A percentile compares a stretch with the other conserved stretches of the same genome.
These are phyloP conservation scores for Aspergillus chevalieri DNA, from an alignment of 2,329 filamentous ascomycete species.

Conservation along the genomic window DNA sequence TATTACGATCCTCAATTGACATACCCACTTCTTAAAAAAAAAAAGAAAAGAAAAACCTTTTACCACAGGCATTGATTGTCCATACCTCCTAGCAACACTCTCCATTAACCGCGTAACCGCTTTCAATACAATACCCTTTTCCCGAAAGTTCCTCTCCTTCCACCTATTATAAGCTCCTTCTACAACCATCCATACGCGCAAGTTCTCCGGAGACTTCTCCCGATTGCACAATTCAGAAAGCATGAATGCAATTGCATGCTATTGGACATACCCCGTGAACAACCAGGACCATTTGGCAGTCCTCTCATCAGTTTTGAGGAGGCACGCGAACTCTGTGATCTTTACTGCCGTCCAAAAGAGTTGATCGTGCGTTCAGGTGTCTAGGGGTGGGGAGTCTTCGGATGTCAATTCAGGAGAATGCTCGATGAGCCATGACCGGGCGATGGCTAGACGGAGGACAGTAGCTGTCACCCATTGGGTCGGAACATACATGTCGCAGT, in stretches of 20 bases:
- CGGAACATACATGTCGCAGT: constrained; percentile 9
- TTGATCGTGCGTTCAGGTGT: constrained; percentile 3
- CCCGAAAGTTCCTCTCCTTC: constrained; percentile 4
- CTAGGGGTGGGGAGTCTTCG: neutral
- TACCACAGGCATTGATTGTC: no score
- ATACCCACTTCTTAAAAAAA: no score
- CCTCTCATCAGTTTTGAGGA: constrained; percentile 55
- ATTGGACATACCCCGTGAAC: constrained; percentile 56
- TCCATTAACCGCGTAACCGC: constrained; percentile 9
- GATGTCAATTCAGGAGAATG: constrained; percentile 7
- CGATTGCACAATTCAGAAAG: constrained; percentile 56
- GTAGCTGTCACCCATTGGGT: constrained; percentile 7
- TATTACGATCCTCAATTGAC: no score
- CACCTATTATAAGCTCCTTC: constrained; percentile 31
- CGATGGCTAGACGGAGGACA: constrained; percentile 11
- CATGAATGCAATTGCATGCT: constrained; percentile 57
- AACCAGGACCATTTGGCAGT: constrained; percentile 58
- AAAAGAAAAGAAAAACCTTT: no score
- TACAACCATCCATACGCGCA: constrained; percentile 54
- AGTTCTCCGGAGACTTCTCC: constrained; percentile 46
- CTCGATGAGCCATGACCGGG: constrained; percentile 13
- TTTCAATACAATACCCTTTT: constrained; percentile 5
- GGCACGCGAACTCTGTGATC: constrained; percentile 61
- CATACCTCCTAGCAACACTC: neutral
- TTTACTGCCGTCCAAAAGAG: constrained; percentile 65